Base-by-base conservation (phyloP, 176 grass and related monocot genomes). In the Hordeum marinum region DNA sequence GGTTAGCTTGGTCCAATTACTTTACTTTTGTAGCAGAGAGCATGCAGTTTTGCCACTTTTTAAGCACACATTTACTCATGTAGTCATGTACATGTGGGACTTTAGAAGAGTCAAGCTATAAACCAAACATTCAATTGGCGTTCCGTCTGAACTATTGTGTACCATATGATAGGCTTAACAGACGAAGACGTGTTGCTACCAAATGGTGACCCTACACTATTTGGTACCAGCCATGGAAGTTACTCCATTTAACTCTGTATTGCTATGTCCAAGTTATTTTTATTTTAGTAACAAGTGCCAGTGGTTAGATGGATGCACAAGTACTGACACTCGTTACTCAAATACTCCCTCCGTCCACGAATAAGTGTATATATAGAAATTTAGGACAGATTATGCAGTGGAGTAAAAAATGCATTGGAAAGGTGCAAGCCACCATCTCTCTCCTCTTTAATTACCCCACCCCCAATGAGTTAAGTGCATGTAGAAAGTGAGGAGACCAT, bases 1-100 rank as follows among this genome's bases (percentile, higher is more conserved):
- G 88, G 89, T 91, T 85, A 77, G 63, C 54, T 64, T 43, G 63
- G 39, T 83, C 15, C 12, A 21, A 39, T 7, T 48, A 26, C 78
- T 59, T 11, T 67, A 63, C 37, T 1, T 21, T 21, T 57, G 7
- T 21, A 57, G 54, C 20, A 27, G 31, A 25, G n/a, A 43, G 69
- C 23, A 73, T 57, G 54, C 20, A 57, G 20, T 57, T 57, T 57
- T 21, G 20, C 54, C 18, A 52, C 48, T 52, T 52, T 52, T 7
- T 52, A 57, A 57, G 54, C 54, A 3, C 54, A 21, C 54, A 57
- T 57, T 57, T 57, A 57, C 54, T 57, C 54, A 57, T 70, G 20
- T 20, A 41, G 37, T 70, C n/a, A 32, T 61, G 58, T 61, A 61
- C 58, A 61, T 61, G 58, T n/a, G 58, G n/a, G 54, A 21, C 32